Evolutionary conservation across 1,139 yeast genomes (phyloP), one percentile per base, ranked within the genome.

Genomic region (Torulaspora globosa): DNA sequence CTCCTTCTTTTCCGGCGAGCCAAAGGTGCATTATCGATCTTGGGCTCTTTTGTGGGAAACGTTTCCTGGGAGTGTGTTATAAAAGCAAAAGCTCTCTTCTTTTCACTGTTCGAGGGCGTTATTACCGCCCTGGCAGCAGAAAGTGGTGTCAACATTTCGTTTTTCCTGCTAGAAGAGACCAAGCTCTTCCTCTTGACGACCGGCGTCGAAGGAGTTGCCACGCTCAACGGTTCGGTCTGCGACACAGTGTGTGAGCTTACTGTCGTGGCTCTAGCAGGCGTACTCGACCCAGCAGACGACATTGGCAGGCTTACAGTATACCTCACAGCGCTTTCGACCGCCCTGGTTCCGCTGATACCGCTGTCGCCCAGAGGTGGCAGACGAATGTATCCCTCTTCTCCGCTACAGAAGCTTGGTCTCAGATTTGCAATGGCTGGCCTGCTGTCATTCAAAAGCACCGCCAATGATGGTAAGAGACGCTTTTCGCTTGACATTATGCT

Each of bases 1-100:
- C 97, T 84, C 70, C 98, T 82, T 67, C 98, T 80, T 65, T 90
- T 90, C 47, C 97, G 80, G 60, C 97, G 81, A 1, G 96, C 96
- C 53, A 89, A 71, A 39, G 90, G 90, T 19, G 89, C 90, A 62
- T 89, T 87, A 65, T 89, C 96, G 46, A 88, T 87, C 43, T 80
- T 72, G 1, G 97, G 96, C 62, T 86, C 95, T 55, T 83, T 85
- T 24, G 78, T 72, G 11, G 92, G 94, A 63, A 80, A 89, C 0
- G 96, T 86, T 21, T 87, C 80, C 27, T 90, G 95, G 2, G 95
- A 85, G 67, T 88, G 97, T 21, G 95, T 82, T 54, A 90, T 90
- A 66, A 90, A 90, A 31, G 97, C 96, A 70, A 83, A 87, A 5
- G 84, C 71, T 57, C 75, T 75, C 49, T 66, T 68, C 43, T 68